A percentile compares a stretch with the other conserved stretches of the same genome.
Evolutionary conservation across 768 basidiomycete genomes (phyloP).

Genomic region (Panaeolus papilionaceus): DNA sequence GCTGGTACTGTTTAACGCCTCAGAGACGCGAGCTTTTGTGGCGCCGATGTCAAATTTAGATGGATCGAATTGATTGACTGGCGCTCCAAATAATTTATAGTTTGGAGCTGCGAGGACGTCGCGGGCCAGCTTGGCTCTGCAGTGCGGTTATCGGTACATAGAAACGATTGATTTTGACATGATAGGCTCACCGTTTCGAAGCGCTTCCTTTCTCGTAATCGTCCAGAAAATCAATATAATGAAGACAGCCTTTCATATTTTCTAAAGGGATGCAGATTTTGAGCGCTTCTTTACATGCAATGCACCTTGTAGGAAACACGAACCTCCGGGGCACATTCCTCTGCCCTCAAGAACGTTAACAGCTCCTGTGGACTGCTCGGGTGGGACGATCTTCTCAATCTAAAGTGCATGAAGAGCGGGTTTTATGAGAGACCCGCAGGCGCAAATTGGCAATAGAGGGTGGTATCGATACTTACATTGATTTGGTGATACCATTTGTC

Average conservation of each 20-base stretch:
- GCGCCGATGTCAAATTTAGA: constrained; percentile 31
- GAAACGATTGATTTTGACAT: no score
- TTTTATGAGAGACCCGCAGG: constrained; percentile 12
- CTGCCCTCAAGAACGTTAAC: constrained; percentile 31
- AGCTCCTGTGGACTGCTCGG: constrained; percentile 34
- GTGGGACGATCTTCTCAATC: constrained; percentile 31
- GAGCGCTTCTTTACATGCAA: background rate
- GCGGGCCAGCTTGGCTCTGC: constrained; percentile 30
- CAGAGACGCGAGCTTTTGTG: constrained; percentile 29
- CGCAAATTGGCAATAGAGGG: background rate
- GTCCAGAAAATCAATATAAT: constrained; percentile 29
- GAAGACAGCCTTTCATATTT: constrained; percentile 32
- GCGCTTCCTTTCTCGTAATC: constrained; percentile 27
- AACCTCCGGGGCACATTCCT: constrained; percentile 37
- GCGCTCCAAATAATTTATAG: constrained; percentile 34
- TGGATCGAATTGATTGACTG: constrained; percentile 30
- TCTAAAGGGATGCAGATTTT: constrained; percentile 20
- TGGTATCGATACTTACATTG: constrained; percentile 24
- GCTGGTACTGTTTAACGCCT: constrained; percentile 30
- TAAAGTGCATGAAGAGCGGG: constrained; percentile 10
- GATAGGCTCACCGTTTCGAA: background rate
- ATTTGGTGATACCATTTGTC: constrained; percentile 40
- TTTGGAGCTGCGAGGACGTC: constrained; percentile 35
- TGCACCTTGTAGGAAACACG: no score
- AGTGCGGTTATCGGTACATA: background rate